These are phyloP conservation scores for Chimonanthus praecox DNA, from an alignment of 164 flowering plant species.

Conservation along the genomic window DNA sequence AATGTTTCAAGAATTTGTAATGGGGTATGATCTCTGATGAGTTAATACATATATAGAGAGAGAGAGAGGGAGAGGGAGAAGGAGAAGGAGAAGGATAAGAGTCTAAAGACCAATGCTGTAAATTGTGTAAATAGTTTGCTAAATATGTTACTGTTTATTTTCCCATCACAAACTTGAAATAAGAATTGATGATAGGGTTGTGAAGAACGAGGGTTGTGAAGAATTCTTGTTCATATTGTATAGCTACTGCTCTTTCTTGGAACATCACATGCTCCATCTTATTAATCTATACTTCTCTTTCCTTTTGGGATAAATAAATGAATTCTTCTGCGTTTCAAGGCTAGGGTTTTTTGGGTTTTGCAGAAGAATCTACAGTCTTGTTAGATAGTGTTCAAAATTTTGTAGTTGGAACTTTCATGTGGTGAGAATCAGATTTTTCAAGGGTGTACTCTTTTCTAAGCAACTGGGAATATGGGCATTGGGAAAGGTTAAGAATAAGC, in stretches of 20 bases:
- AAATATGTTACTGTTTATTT: not conserved
- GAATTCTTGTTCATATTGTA: not conserved
- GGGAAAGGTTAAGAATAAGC: not conserved
- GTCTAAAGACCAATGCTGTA: slow-evolving; percentile 1
- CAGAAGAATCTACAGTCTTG: not conserved
- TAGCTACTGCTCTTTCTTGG: not conserved
- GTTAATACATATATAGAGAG: not conserved
- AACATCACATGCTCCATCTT: not conserved
- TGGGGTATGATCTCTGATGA: slow-evolving; percentile 32
- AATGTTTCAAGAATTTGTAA: slow-evolving; percentile 50
- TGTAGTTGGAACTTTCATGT: not conserved
- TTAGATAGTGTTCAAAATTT: not conserved
- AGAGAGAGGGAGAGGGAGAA: not conserved
- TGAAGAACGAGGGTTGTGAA: not conserved
- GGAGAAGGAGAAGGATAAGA: not conserved
- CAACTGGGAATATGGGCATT: too few species aligned
- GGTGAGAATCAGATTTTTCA: slow-evolving; percentile 5
- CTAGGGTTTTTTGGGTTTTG: not conserved
- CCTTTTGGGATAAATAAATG: not conserved
- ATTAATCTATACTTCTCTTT: not conserved
- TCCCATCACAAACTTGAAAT: not conserved
- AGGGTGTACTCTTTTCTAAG: not conserved
- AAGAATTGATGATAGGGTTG: too few species aligned
- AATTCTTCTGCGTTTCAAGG: not conserved
- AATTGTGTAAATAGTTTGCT: slow-evolving; percentile 1